These are phyloP conservation scores for Penicillium odoratum DNA, from an alignment of 495 filamentous ascomycete species.

Conservation along the genomic window DNA sequence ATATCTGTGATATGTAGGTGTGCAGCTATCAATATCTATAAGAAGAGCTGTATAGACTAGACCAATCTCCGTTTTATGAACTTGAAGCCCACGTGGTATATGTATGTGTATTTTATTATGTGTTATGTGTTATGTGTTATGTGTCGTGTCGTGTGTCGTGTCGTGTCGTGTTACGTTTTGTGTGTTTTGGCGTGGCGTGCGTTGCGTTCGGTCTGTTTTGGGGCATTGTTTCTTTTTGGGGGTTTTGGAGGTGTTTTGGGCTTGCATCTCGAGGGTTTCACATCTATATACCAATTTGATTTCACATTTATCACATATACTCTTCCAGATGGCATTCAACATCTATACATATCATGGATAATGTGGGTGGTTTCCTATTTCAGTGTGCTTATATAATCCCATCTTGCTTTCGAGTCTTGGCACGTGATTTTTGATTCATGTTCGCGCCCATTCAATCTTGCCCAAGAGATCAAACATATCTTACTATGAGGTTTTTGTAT, in stretches of 20 bases:
- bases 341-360: too few species aligned
- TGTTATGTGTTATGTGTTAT: conserved; percentile 31
- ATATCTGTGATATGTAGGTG: conserved; percentile 38
- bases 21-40: conserved; percentile 28
- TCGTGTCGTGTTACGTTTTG: conserved; percentile 18
- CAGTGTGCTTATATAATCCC: too few species aligned
- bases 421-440: too few species aligned
- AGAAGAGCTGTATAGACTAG: conserved; percentile 45
- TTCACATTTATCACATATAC: neutral
- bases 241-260: neutral
- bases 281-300: conserved; percentile 3
- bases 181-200: conserved; percentile 11
- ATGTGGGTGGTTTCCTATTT: too few species aligned
- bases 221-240: neutral
- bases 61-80: conserved; percentile 46
- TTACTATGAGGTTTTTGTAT: too few species aligned
- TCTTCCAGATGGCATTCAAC: neutral
- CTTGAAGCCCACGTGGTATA: conserved; percentile 35
- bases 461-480: too few species aligned
- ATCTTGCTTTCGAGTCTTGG: too few species aligned
- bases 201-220: conserved; percentile 14
- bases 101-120: conserved; percentile 36
- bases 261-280: neutral
- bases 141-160: conserved; percentile 24
- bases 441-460: too few species aligned